Evolutionary conservation across 805 yeast genomes (phyloP), one percentile per base, ranked within the genome.

Genomic region (Candida morakotiae): DNA sequence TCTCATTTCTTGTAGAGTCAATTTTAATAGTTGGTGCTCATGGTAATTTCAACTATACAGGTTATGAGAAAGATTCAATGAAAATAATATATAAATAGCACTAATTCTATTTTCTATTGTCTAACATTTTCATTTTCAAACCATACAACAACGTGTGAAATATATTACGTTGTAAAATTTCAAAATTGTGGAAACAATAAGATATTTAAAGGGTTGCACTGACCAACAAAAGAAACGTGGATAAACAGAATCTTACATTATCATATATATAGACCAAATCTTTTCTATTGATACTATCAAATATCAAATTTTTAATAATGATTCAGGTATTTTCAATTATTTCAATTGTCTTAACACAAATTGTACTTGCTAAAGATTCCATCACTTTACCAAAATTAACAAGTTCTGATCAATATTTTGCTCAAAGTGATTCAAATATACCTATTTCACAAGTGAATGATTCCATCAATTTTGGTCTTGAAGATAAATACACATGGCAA

Each of bases 381-480:
- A 10, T 29, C 3, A 28, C 36, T 18, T 35, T 39, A 22, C 42
- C 42, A 16, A 31, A 31, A 15, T 39, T 39, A 9, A 29, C 26
- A 1, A 18, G 37, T 5, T 25, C 37, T 9, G 23, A 18, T 5
- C 11, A 34, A 8, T 40, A 40, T 26, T 42, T 42, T 32, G 26
- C 17, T 15, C 46, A 42, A 38, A 37, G 38, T 31, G 36, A 35
- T 34, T 39, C 38, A 14, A 16, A 37, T 16, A 18, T 27, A 6
- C 35, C 38, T 11, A 17, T 25, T 25, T 5, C 2, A 8, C 19
- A 26, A 26, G 33, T 37, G 6, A 31, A 37, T 21, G 26, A 22
- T 5, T 30, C 37, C 5, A 49, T 45, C 6, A 39, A 46, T 18
- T 55, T 61, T 36, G 64, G 65, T 3, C 42, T 60, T 17, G 38